Evolutionary conservation across 2,329 filamentous ascomycete species (phyloP), one percentile per base, ranked within the genome.

Genomic region (Laburnicola sp.): DNA sequence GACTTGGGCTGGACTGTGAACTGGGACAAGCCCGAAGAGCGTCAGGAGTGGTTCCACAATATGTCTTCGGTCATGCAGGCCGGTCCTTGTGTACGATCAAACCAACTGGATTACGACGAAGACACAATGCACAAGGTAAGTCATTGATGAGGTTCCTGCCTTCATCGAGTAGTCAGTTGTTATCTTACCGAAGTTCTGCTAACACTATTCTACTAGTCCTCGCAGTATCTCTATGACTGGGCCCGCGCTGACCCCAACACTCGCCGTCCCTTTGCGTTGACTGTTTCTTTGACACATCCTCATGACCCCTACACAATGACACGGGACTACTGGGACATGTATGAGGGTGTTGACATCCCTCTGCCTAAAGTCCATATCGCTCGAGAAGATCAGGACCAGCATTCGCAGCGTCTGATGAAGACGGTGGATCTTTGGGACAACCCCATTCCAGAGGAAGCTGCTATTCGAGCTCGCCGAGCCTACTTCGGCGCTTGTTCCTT

Each of bases 231-330:
- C 43, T 96, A 93, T 74, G 88, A 96, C 73, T 87, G 95, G 67
- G 89, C 94, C 32, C 87, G 92, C n/a, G 83, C 90, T 69, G 87
- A 88, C 7, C 84, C 83, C 0, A 79, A 82, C 48, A 81, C 84
- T 60, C 83, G 70, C 88, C 62, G 71, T 38, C 92, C 92, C 0
- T 97, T 97, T 73, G 89, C 86, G 64, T 75, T 97, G 77, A 97
- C 92, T 30, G 88, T 96, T 6, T 96, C 92, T 23, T 85, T 97
- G 64, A 97, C 92, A 5, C 92, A 97, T 72, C 92, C 92, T 11
- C 92, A 97, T 71, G 92, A 97, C 66, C 92, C 92, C 0, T 97
- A 97, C 74, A 93, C 91, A 51, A 97, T 97, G 71, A 90, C 92
- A 60, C 84, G 90, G 69, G 89, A 96, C 74, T 96, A 90, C 75